Conservation (phyloP, 2,329 filamentous ascomycete species). For the Penicillium brevicompactum region DNA sequence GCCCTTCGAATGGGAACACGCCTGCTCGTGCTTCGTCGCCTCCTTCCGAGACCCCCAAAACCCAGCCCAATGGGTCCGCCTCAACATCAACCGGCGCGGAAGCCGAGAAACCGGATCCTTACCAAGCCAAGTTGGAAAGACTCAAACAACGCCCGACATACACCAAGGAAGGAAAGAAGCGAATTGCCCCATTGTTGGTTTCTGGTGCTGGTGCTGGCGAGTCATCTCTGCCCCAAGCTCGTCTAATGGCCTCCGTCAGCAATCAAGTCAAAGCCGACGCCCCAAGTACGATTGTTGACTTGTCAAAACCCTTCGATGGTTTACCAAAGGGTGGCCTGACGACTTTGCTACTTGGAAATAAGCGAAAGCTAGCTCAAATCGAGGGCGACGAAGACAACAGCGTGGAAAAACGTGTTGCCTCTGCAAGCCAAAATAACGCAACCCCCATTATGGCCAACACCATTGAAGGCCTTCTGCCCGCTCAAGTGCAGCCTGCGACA, state of each 20-base stretch:
- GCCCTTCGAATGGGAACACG: conserved; percentile 49
- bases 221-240: conserved; percentile 85
- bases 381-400: conserved; percentile 74
- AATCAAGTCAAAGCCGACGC: conserved; percentile 68
- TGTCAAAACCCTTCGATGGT: conserved; percentile 92
- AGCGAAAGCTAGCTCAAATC: conserved; percentile 74
- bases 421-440: conserved; percentile 66
- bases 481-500: conserved; percentile 61
- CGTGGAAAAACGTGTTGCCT: conserved; percentile 60
- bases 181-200: conserved; percentile 87
- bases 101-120: conserved; percentile 53
- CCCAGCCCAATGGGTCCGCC: conserved; percentile 40
- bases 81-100: conserved; percentile 36
- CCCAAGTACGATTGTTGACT: conserved; percentile 80
- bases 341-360: conserved; percentile 86
- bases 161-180: conserved; percentile 95
- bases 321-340: conserved; percentile 86
- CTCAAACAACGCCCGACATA: conserved; percentile 92
- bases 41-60: conserved; percentile 34
- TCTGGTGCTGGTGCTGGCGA: conserved; percentile 85
- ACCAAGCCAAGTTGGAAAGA: conserved; percentile 62
- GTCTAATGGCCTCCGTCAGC: conserved; percentile 76
- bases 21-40: conserved; percentile 37
- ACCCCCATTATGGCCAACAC: conserved; percentile 76
- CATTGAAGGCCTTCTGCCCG: conserved; percentile 75